Conservation (phyloP, 1,284 basidiomycete genomes). For the Ceratobasidium sp. region DNA sequence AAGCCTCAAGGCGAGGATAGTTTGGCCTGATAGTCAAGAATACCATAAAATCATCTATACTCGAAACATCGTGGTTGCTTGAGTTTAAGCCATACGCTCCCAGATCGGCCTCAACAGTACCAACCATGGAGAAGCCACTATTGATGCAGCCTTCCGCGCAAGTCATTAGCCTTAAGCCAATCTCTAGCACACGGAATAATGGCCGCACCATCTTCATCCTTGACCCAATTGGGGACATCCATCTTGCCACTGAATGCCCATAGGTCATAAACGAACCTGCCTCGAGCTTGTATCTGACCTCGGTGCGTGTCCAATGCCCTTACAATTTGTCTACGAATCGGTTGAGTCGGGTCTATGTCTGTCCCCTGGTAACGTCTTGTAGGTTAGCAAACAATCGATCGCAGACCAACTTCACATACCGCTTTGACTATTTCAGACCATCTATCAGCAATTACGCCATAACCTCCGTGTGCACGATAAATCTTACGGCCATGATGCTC, state of each 20-base stretch:
- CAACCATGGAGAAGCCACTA: slow-evolving; percentile 1
- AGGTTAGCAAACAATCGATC: not conserved
- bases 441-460: not conserved
- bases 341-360: not conserved
- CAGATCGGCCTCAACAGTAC: slow-evolving; percentile 19
- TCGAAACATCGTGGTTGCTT: not conserved
- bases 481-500: slow-evolving; percentile 14
- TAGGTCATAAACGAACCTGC: not conserved
- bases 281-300: too few species aligned
- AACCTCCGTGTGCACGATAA: not conserved
- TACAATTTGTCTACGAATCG: not conserved
- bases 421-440: slow-evolving; percentile 21
- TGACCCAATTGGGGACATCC: not conserved
- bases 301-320: not conserved
- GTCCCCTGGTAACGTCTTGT: not conserved
- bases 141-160: slow-evolving; percentile 1
- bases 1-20: not conserved
- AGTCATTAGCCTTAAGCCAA: not conserved
- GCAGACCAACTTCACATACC: not conserved
- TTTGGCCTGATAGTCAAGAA: not conserved
- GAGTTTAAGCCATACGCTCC: not conserved
- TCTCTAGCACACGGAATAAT: not conserved
- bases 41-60: slow-evolving; percentile 1
- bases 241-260: not conserved
- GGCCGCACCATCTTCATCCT: slow-evolving; percentile 7